phyloP scores from a whole-genome alignment of 202 grass and related monocot species.

The Digitaria exilis region DNA sequence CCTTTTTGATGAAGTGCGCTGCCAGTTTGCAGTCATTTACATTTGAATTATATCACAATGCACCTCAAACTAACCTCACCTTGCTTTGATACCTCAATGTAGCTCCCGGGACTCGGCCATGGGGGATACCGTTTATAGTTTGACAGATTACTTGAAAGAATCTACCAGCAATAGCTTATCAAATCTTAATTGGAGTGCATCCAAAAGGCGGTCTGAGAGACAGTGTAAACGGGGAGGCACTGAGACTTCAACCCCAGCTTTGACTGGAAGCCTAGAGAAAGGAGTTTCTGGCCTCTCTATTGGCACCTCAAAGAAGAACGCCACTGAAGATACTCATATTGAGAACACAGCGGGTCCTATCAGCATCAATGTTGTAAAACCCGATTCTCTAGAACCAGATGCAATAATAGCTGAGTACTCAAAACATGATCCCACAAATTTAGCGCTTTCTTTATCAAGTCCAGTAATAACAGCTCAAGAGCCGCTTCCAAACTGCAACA shows the following conservation, averaged over 20 bases:
- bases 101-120: constrained; percentile 13
- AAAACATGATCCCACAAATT: constrained; percentile 20
- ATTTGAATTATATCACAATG: constrained; percentile 29
- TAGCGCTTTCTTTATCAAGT: constrained; percentile 10
- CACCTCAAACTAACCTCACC: constrained; percentile 21
- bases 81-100: constrained; percentile 27
- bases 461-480: constrained; percentile 34
- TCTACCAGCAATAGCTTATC: constrained; percentile 18
- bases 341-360: constrained; percentile 24
- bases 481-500: background rate
- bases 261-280: constrained; percentile 40
- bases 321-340: constrained; percentile 33
- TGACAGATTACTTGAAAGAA: too few relatives aligned
- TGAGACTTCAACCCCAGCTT: constrained; percentile 10
- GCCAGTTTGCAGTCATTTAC: background rate
- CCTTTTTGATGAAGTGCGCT: constrained; percentile 23
- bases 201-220: constrained; percentile 34
- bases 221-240: constrained; percentile 33
- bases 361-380: constrained; percentile 34
- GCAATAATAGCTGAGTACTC: constrained; percentile 2
- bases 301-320: constrained; percentile 32
- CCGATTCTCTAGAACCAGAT: constrained; percentile 25
- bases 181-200: constrained; percentile 38
- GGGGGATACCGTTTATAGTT: too few relatives aligned
- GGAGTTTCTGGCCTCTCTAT: constrained; percentile 39